Base-by-base conservation (phyloP, 192 early-diverging fungal genomes). In the Backusella macrospora region DNA sequence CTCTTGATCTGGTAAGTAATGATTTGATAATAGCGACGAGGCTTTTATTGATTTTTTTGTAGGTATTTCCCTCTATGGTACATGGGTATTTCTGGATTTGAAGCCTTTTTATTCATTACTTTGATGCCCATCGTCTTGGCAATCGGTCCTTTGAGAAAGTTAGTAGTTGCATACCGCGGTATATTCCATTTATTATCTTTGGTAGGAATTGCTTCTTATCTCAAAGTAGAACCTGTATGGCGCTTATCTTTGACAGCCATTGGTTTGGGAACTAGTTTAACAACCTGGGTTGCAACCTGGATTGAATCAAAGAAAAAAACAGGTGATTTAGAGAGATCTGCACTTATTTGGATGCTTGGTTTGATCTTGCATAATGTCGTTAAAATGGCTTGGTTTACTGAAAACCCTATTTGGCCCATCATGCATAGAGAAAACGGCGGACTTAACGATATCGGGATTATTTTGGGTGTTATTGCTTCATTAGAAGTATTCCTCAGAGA, bases 21-120 rank as follows among this genome's bases (percentile, higher is more conserved):
- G n/a, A 5, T 37, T 12, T 6, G 38, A n/a, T 65, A 39, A 34
- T 3, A 5, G 14, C 16, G 23, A 37, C n/a, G 6, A n/a, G 16
- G 2, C 12, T 39, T 65, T n/a, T 65, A 39, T 65, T 65, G 6
- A 65, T 65, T n/a, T 10, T 55, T 23, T 59, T 59, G 87, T 68
- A 91, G 92, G 92, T 94, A 94, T 76, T 94, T 94, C 75, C 93
- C 93, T 23, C 80, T 94, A 40, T 94, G 92, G 90, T 86, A 92
- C 79, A 94, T 94, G 93, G 93, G 93, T 4, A 86, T 94, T 75
- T 93, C 92, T 14, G 93, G 93, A 65, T 93, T 88, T 73, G 93
- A 94, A 74, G 88, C 86, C 6, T 88, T 88, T 39, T 79, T 94
- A 73, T 84, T 94, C 15, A 82, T 88, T 16, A 90, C 89, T 43